Percentiles rank a stretch among this genome's conserved stretches.
Conservation (phyloP, 164 flowering plant genomes). For the Buxus sempervirens region DNA sequence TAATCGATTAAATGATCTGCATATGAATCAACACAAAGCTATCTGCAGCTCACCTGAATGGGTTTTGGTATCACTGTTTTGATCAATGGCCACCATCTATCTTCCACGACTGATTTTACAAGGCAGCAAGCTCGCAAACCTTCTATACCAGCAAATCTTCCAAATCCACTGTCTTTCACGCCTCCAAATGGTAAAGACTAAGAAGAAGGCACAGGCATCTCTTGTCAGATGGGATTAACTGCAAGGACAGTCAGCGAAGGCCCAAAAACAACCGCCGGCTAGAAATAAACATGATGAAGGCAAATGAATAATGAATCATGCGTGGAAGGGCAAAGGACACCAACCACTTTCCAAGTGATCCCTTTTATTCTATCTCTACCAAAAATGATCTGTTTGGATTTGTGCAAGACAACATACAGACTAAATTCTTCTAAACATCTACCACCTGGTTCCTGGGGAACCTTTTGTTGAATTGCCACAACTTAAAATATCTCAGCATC, state of each 20-base stretch:
- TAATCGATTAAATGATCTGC: neutral
- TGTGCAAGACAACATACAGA: neutral
- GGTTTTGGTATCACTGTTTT: constrained; percentile 94
- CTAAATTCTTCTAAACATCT: no score
- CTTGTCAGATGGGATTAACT: neutral
- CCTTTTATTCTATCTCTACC: no score
- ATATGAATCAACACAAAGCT: neutral
- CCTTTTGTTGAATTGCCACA: no score
- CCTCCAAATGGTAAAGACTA: constrained; percentile 99
- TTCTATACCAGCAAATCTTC: constrained; percentile 95
- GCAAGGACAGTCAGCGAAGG: neutral
- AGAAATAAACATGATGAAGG: neutral
- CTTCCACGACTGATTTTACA: constrained; percentile 92
- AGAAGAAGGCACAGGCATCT: constrained; percentile 14
- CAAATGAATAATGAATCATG: no score
- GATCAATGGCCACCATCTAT: constrained; percentile 89
- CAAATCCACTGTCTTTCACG: constrained; percentile 92
- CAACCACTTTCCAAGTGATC: no score
- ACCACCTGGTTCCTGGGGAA: no score
- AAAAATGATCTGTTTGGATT: neutral
- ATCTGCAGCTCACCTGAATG: constrained; percentile 55
- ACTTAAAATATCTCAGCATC: no score
- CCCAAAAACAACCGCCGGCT: neutral
- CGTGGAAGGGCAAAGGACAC: neutral
- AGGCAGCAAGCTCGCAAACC: constrained; percentile 95